A percentile compares a stretch with the other conserved stretches of the same genome.
phyloP scores from a whole-genome alignment of 2,329 filamentous ascomycete genomes.

The Pezicula carpinea region DNA sequence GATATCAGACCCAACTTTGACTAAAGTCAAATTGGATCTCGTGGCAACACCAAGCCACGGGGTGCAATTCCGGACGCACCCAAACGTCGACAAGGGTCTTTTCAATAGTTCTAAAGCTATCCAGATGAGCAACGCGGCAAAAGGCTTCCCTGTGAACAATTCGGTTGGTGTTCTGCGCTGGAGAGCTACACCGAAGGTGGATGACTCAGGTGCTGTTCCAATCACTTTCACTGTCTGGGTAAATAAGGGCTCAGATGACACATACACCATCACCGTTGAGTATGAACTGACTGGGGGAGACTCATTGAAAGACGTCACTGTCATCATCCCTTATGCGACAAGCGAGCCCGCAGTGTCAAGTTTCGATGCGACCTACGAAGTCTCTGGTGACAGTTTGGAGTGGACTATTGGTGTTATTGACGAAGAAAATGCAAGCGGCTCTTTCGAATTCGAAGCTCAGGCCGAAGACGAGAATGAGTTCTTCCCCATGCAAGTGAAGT shows the following conservation, averaged over 20 bases:
- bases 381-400: conserved; percentile 86
- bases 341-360: conserved; percentile 85
- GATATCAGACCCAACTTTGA: conserved; percentile 82
- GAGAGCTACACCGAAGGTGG: conserved; percentile 77
- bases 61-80: conserved; percentile 90
- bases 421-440: conserved; percentile 74
- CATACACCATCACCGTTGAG: conserved; percentile 87
- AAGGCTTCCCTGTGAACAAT: conserved; percentile 93
- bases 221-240: conserved; percentile 98
- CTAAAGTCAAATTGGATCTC: conserved; percentile 85
- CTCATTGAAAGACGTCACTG: conserved; percentile 74
- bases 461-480: conserved; percentile 88
- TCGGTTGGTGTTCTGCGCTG: conserved; percentile 89
- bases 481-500: conserved; percentile 93
- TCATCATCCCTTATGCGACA: conserved; percentile 81
- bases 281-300: conserved; percentile 87
- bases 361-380: conserved; percentile 92
- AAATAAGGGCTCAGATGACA: conserved; percentile 76
- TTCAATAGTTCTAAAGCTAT: conserved; percentile 82
- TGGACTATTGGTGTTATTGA: conserved; percentile 89
- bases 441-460: conserved; percentile 93
- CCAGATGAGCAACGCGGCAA: conserved; percentile 81
- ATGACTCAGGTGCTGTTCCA: conserved; percentile 76
- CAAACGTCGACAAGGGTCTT: conserved; percentile 85
- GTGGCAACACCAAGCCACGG: conserved; percentile 72